Evolutionary conservation across 2,329 filamentous ascomycete genomes (phyloP).

Genomic region (Aspergillus chevalieri): DNA sequence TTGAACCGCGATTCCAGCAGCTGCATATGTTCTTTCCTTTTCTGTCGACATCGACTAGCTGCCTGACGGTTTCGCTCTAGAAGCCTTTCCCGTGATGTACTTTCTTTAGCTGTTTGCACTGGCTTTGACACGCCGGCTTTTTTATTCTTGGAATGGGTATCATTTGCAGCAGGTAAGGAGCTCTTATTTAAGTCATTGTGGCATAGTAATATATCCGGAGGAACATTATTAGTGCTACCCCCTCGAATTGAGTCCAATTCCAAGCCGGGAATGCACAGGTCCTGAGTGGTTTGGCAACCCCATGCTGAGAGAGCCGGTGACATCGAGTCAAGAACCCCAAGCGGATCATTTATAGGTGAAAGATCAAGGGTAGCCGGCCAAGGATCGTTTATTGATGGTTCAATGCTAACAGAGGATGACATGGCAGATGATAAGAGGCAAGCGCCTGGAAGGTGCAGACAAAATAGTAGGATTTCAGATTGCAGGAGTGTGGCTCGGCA

Average conservation of each 20-base stretch:
- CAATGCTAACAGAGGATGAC: background rate
- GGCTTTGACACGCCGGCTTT: too few relatives aligned
- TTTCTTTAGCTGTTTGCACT: too few relatives aligned
- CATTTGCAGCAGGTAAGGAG: too few relatives aligned
- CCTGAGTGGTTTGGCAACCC: conserved; percentile 19
- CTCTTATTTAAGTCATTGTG: too few relatives aligned
- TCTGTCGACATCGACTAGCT: conserved; percentile 56
- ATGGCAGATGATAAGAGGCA: conserved; percentile 8
- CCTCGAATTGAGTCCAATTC: conserved; percentile 25
- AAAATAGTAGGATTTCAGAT: conserved; percentile 6
- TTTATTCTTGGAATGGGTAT: too few relatives aligned
- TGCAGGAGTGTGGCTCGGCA: background rate
- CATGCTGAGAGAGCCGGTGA: conserved; percentile 21
- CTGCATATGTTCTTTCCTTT: conserved; percentile 54
- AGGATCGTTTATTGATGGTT: conserved; percentile 8
- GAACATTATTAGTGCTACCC: too few relatives aligned
- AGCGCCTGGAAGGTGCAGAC: conserved; percentile 7
- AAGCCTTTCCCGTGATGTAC: conserved; percentile 38
- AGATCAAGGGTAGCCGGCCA: conserved; percentile 23
- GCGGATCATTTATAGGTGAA: conserved; percentile 24
- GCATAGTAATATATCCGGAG: too few relatives aligned
- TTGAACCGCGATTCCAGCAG: conserved; percentile 41
- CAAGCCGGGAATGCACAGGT: conserved; percentile 20
- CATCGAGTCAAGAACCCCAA: conserved; percentile 27
- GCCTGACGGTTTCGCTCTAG: conserved; percentile 56